Conservation (phyloP, 768 basidiomycete species). For the Pulveroboletus sp. region DNA sequence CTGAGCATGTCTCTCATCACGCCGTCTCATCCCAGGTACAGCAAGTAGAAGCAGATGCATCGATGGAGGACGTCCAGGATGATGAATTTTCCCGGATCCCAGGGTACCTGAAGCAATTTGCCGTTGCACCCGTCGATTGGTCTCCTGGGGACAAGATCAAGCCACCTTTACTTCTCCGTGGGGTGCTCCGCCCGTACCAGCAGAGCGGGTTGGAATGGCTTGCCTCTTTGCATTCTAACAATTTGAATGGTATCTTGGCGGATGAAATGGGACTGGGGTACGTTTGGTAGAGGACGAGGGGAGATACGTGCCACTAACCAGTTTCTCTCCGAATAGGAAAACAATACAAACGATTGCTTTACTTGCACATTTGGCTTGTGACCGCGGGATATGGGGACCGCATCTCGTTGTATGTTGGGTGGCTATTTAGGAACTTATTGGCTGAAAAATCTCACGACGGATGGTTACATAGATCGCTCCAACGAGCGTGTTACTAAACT, state of each 20-base stretch:
- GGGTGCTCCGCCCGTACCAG: conserved; percentile 88
- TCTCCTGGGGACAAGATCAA: conserved; percentile 51
- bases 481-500: conserved; percentile 90
- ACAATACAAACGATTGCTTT: conserved; percentile 96
- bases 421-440: not conserved
- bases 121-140: conserved; percentile 70
- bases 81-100: conserved; percentile 38
- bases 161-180: conserved; percentile 75
- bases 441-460: not conserved
- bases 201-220: conserved; percentile 93
- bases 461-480: conserved; percentile 61
- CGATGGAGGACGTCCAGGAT: conserved; percentile 37
- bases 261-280: conserved; percentile 96
- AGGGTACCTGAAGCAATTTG: conserved; percentile 61
- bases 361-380: conserved; percentile 87
- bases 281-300: conserved; percentile 23
- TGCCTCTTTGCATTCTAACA: conserved; percentile 76
- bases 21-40: not conserved
- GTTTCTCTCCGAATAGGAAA: conserved; percentile 47
- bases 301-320: not conserved
- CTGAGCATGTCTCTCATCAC: not conserved
- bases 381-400: conserved; percentile 87
- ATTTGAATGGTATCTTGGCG: conserved; percentile 78
- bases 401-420: conserved; percentile 66
- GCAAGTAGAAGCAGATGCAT: conserved; percentile 2